Evolutionary conservation across 2,329 filamentous ascomycete species (phyloP), one percentile per base, ranked within the genome.

Genomic region (Fonsecaea monophora): DNA sequence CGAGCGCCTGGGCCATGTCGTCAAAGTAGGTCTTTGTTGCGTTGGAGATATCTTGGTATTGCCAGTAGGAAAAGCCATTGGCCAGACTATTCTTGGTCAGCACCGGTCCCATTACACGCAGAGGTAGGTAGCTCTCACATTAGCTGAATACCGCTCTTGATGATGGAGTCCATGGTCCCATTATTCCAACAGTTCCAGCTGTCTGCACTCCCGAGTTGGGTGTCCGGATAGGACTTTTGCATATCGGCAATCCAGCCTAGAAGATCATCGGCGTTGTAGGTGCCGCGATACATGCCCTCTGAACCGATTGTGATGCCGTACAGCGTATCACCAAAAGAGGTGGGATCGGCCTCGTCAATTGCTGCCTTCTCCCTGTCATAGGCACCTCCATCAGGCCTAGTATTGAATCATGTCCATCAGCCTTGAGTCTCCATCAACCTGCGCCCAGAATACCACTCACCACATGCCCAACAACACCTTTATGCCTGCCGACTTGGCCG

Each of bases 41-140:
- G 73, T 89, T 86, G 64, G 80, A 78, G 68, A 84, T 84, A 54
- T 80, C 79, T 75, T 84, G 83, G 50, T 85, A 87, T 77, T 92
- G 89, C 89, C 89, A 91, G 83, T 90, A 92, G 37, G 87, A 85
- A 75, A 92, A 92, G 32, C 87, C 89, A 75, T 92, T 91, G 75
- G 85, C 82, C 68, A 92, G 80, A 64, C 83, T 70, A 30, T 3
- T 38, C 4, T 9, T 55, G 53, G 50, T 70, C 34, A 69, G 60
- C 56, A n/a, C 12, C 35, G 6, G 6, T 40, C n/a, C 34, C 12
- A n/a, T 21, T 3, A 21, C 21, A 25, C 13, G 37, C 30, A 38
- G 40, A 7, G 15, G 13, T 25, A 30, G 10, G 34, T 9, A 38
- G n/a, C 13, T 18, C 80, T 74, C 75, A 84, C 82, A 89, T 79